These are phyloP conservation scores for Termitomyces eurrhizus DNA, from an alignment of 768 basidiomycete genomes.

Conservation along the genomic window DNA sequence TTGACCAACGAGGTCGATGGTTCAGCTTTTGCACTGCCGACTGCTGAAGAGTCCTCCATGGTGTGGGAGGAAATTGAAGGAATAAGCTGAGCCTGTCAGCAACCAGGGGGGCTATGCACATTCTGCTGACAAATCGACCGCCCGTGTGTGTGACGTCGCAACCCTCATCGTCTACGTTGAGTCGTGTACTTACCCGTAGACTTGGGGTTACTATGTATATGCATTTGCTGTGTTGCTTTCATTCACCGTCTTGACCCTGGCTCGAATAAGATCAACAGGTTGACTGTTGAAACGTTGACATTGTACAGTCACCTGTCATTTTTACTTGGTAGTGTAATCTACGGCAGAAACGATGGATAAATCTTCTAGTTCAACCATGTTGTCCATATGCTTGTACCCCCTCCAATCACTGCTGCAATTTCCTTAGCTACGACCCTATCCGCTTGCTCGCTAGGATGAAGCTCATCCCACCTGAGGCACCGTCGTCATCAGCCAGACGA, in stretches of 20 bases:
- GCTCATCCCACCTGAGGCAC: slow-evolving; percentile 35
- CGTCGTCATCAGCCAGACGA: not conserved
- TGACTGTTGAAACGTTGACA: too few species aligned
- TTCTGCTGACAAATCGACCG: slow-evolving; percentile 3
- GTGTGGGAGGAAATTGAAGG: not conserved
- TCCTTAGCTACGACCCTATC: slow-evolving; percentile 42
- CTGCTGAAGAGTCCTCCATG: slow-evolving; percentile 34
- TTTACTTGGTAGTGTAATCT: not conserved
- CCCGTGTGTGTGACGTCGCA: not conserved
- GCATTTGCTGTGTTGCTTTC: too few species aligned
- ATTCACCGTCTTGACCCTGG: too few species aligned
- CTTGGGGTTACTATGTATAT: not conserved
- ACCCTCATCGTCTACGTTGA: not conserved
- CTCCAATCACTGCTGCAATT: slow-evolving; percentile 34
- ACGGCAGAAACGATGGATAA: not conserved
- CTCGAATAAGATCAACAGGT: not conserved
- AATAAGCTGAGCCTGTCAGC: not conserved
- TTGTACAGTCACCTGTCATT: not conserved
- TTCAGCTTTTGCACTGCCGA: slow-evolving; percentile 45
- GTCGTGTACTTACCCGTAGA: not conserved
- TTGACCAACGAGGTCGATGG: slow-evolving; percentile 47
- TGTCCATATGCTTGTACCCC: slow-evolving; percentile 32
- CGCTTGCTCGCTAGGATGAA: slow-evolving; percentile 27
- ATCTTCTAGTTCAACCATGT: slow-evolving; percentile 34
- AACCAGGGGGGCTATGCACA: not conserved